phyloP scores from a whole-genome alignment of 1,139 yeast genomes.

The Protomyces macrosporus region DNA sequence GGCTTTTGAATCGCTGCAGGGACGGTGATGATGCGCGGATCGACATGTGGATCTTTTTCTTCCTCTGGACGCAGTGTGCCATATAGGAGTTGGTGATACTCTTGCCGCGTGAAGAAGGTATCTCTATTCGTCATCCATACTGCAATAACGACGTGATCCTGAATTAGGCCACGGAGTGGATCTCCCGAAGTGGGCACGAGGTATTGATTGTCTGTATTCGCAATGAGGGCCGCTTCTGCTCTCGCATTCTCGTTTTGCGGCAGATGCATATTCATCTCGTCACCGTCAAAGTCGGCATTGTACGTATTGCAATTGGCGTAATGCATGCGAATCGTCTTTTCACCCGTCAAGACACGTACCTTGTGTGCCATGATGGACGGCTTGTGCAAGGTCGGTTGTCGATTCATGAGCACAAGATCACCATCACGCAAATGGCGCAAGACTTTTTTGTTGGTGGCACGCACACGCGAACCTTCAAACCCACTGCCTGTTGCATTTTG shows the following conservation, averaged over 20 bases:
- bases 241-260: constrained; percentile 98
- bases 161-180: constrained; percentile 97
- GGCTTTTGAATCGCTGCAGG: constrained; percentile 92
- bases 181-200: constrained; percentile 97
- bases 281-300: constrained; percentile 99
- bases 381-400: constrained; percentile 98
- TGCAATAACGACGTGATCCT: constrained; percentile 98
- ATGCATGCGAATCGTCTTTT: constrained; percentile 91
- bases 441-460: constrained; percentile 72
- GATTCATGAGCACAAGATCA: constrained; percentile 95
- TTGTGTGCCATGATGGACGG: constrained; percentile 99
- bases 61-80: constrained; percentile 96
- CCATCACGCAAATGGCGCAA: constrained; percentile 88
- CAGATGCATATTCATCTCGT: constrained; percentile 99
- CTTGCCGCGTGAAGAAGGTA: constrained; percentile 80
- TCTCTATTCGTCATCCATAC: constrained; percentile 96
- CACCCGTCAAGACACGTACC: constrained; percentile 94
- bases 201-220: constrained; percentile 95
- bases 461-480: constrained; percentile 43
- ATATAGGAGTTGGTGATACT: constrained; percentile 87
- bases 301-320: constrained; percentile 99
- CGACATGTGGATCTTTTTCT: constrained; percentile 40
- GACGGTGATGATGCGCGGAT: constrained; percentile 58
- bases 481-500: constrained; percentile 41
- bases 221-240: constrained; percentile 91